phyloP scores from a whole-genome alignment of 2,329 filamentous ascomycete genomes.

The Decorospora gaudefroyi region DNA sequence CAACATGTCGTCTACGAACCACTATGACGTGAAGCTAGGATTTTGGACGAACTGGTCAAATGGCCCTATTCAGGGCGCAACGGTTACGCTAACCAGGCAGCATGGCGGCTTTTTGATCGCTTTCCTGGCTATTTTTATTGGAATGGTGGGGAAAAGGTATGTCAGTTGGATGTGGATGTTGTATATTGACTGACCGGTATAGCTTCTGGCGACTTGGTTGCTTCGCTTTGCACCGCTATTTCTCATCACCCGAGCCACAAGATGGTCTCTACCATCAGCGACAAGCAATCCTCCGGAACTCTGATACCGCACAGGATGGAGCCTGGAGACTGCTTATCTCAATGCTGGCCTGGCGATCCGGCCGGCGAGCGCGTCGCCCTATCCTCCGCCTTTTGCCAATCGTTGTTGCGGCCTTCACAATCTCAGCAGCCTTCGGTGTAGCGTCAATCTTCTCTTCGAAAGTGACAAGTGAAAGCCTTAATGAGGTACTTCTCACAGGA shows the following conservation, averaged over 20 bases:
- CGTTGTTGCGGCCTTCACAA: constrained; percentile 16
- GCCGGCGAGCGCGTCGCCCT: constrained; percentile 15
- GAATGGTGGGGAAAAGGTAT: constrained; percentile 19
- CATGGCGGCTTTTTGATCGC: constrained; percentile 44
- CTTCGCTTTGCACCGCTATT: constrained; percentile 32
- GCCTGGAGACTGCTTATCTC: constrained; percentile 23
- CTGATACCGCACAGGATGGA: constrained; percentile 27
- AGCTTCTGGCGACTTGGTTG: constrained; percentile 40
- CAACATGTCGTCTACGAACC: no score
- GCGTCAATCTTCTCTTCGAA: constrained; percentile 45
- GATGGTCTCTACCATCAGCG: constrained; percentile 41
- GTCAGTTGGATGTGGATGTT: constrained; percentile 12
- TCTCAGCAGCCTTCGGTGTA: constrained; percentile 23
- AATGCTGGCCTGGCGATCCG: constrained; percentile 25
- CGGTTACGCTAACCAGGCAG: constrained; percentile 36
- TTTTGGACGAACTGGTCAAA: constrained; percentile 22
- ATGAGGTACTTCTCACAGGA: constrained; percentile 40
- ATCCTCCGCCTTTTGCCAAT: constrained; percentile 16
- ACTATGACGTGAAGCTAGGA: no score
- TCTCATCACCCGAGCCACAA: constrained; percentile 20
- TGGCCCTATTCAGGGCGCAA: constrained; percentile 38
- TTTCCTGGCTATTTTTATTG: constrained; percentile 43
- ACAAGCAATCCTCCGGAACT: constrained; percentile 44
- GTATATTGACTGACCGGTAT: constrained; percentile 16
- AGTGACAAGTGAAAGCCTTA: constrained; percentile 42